Percentiles rank a stretch among this genome's conserved stretches.
Evolutionary conservation across 1,284 basidiomycete genomes (phyloP).

Genomic region (Fomitopsis pinicola): DNA sequence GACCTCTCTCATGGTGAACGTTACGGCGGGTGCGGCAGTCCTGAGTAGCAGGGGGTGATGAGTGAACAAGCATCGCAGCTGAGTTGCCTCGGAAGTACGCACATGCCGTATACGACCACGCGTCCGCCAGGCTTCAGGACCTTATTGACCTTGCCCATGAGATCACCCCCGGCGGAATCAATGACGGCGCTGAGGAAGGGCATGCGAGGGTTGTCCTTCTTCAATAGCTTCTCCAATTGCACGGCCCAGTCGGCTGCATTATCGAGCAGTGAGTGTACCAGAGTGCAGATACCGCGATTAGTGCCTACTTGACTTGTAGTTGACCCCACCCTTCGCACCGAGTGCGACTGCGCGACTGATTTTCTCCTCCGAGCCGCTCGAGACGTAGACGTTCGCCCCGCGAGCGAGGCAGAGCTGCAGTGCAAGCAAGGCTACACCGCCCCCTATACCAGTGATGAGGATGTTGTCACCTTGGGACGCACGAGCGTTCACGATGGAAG

Average conservation of each 20-base stretch:
- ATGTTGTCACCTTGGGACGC: constrained; percentile 67
- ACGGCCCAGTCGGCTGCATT: constrained; percentile 60
- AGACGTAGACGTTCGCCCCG: constrained; percentile 82
- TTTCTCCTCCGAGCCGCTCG: constrained; percentile 69
- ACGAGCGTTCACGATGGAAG: constrained; percentile 64
- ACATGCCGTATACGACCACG: constrained; percentile 80
- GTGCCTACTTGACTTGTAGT: constrained; percentile 61
- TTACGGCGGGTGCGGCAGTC: constrained; percentile 62
- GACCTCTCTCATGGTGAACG: constrained; percentile 80
- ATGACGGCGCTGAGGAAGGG: constrained; percentile 65
- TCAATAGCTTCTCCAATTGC: constrained; percentile 49
- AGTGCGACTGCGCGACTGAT: constrained; percentile 61
- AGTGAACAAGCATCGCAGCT: too few relatives aligned
- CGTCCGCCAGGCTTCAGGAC: constrained; percentile 67
- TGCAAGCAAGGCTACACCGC: constrained; percentile 78
- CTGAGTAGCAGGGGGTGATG: constrained; percentile 29
- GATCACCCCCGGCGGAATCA: constrained; percentile 79
- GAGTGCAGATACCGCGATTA: not conserved
- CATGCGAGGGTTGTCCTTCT: constrained; percentile 27
- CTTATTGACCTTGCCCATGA: constrained; percentile 54
- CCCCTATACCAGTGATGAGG: constrained; percentile 78
- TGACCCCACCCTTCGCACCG: constrained; percentile 77
- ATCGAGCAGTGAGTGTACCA: not conserved
- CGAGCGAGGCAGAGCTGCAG: constrained; percentile 75
- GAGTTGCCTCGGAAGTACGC: not conserved